Base-by-base conservation (phyloP, 768 basidiomycete species). In the Mycena polygramma region DNA sequence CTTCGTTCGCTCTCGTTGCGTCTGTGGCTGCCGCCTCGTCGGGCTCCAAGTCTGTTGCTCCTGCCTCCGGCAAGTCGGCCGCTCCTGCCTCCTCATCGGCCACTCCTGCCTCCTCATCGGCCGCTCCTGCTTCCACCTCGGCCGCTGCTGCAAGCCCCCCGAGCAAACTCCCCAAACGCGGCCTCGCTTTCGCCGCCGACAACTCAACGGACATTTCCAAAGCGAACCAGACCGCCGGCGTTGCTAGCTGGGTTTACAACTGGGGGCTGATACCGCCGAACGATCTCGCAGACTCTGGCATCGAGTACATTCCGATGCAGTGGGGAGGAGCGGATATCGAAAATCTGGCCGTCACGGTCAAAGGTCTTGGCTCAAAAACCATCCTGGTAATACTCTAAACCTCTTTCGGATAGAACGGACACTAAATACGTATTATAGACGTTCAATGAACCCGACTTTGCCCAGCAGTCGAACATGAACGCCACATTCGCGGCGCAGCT, bases 401-500 rank as follows among this genome's bases (percentile, higher is more conserved):
- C 22, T 57, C 35, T 57, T 20, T 24, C 4, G 20, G 15, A 11
- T 48, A 63, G 26, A 86, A 30, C 30, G 30, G 30, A 6, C 30
- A 70, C 86, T 8, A 14, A 41, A 17, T 24, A 85, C 87, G 85
- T 37, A 14, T 81, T 45, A 8, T 57, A 86, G 84, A 76, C 74
- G 6, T 82, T 83, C 77, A 82, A 81, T 63, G 81, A 82, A 58
- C 93, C 93, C 7, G 91, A 96, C 70, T 85, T 89, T 69, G 75
- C 74, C 57, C 70, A 82, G 43, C 82, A 88, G 71, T 82, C 87
- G 22, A 85, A 88, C 57, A 83, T 88, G 51, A 75, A 80, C 37
- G 82, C 86, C 8, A 76, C 76, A 13, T 79, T 82, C 24, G 87
- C 86, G 51, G 86, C 88, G 1, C 77, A 82, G n/a, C 77, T 89